phyloP scores from a whole-genome alignment of 1,284 basidiomycete genomes.

The Boletellus deceptivus region DNA sequence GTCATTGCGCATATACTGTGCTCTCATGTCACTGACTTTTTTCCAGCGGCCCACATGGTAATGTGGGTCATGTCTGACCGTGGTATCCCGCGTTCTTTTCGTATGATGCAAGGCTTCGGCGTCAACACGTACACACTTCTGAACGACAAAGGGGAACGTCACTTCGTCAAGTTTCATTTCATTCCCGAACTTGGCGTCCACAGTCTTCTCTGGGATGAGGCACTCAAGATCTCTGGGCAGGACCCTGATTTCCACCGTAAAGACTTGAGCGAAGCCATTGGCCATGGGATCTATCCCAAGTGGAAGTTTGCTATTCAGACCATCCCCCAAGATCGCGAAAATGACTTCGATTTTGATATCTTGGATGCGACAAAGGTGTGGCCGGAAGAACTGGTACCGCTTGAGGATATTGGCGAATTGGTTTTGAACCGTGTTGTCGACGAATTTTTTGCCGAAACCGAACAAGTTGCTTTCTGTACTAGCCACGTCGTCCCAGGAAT shows the following conservation, averaged over 20 bases:
- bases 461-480: conserved; percentile 84
- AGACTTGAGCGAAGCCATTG: conserved; percentile 76
- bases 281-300: conserved; percentile 62
- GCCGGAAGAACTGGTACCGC: conserved; percentile 75
- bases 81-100: conserved; percentile 74
- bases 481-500: conserved; percentile 80
- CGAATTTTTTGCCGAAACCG: conserved; percentile 82
- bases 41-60: conserved; percentile 69
- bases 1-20: conserved; percentile 16
- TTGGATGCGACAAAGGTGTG: conserved; percentile 85
- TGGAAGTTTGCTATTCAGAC: conserved; percentile 80
- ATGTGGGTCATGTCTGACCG: conserved; percentile 85
- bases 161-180: conserved; percentile 87
- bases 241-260: conserved; percentile 83
- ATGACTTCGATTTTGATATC: conserved; percentile 80
- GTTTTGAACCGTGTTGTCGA: conserved; percentile 65
- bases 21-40: conserved; percentile 15
- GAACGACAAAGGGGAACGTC: conserved; percentile 61
- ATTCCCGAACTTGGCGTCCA: conserved; percentile 80
- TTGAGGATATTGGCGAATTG: conserved; percentile 74
- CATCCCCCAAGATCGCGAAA: conserved; percentile 63
- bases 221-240: conserved; percentile 77
- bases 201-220: conserved; percentile 84
- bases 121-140: conserved; percentile 79
- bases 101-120: conserved; percentile 87